Evolutionary conservation across 192 early-diverging fungal species (phyloP), one percentile per base, ranked within the genome.

Genomic region (Podila clonocystis): DNA sequence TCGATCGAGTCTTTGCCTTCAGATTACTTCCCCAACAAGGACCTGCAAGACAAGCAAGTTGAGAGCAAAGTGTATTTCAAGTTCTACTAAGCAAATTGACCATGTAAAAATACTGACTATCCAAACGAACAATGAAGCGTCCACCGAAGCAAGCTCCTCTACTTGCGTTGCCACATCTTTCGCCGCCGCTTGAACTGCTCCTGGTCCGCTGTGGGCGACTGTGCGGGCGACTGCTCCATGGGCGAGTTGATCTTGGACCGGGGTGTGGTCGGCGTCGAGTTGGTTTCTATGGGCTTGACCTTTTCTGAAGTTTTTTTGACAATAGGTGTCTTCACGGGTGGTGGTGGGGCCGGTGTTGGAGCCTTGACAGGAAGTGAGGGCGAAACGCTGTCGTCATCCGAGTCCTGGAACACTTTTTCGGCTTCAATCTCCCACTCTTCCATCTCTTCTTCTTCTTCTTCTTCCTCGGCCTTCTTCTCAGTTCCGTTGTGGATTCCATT

Each of bases 361-460:
- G 70, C 67, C 8, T 70, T 52, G 17, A 73, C 57, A 24, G 77
- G 66, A 12, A 41, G 41, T 8, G 63, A 41, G 9, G 36, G 31
- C 8, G 75, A 69, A 15, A 67, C 71, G 34, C 71, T 69, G 24
- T 80, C 77, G 4, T 57, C 30, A 61, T 73, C 77, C 9, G 77
- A 73, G 62, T 80, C 77, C 77, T 73, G 71, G 70, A 80, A 80
- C 55, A 70, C 70, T 26, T 66, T 62, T 58, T 80, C 77, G 11
- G 77, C 77, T 34, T 80, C 77, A 69, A 80, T 80, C 69, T 80
- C 77, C 77, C 77, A 80, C 33, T 80, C 77, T 67, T 80, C 77
- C 60, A 80, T 20, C n/a, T 80, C 77, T 52, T 80, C 77, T 22
- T 80, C 77, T 12, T 33, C 24, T 31, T 20, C 9, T 28, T 50